Percentiles rank a stretch among this genome's conserved stretches.
Evolutionary conservation across 805 yeast species (phyloP).

Genomic region (Kockiozyma suomiensis): DNA sequence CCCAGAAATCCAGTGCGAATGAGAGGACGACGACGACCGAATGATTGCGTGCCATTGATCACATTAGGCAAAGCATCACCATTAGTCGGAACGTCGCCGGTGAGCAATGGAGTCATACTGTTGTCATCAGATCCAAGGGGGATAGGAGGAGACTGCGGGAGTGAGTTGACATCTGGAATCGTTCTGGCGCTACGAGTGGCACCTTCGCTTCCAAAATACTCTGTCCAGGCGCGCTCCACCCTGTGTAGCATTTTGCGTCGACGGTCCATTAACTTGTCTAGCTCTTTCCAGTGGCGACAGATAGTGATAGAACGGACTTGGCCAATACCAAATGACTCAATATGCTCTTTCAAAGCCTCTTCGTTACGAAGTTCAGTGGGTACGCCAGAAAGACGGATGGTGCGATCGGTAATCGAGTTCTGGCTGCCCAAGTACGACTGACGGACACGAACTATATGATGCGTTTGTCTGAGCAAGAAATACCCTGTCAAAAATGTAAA

Average conservation of each 20-base stretch:
- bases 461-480: slow-evolving; percentile 68
- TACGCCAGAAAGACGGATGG: slow-evolving; percentile 80
- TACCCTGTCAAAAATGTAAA: slow-evolving; percentile 71
- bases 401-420: slow-evolving; percentile 86
- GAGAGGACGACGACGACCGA: slow-evolving; percentile 55
- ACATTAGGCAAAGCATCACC: slow-evolving; percentile 21
- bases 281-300: slow-evolving; percentile 82
- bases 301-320: slow-evolving; percentile 74
- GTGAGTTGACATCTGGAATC: slow-evolving; percentile 20
- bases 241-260: slow-evolving; percentile 56
- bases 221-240: slow-evolving; percentile 74
- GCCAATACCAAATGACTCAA: slow-evolving; percentile 78
- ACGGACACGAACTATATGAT: slow-evolving; percentile 71
- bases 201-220: slow-evolving; percentile 53
- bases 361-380: slow-evolving; percentile 79
- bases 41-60: slow-evolving; percentile 11
- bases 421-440: slow-evolving; percentile 82
- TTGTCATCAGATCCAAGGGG: slow-evolving; percentile 25
- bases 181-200: slow-evolving; percentile 24
- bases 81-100: background rate
- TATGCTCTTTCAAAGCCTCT: slow-evolving; percentile 67
- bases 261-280: slow-evolving; percentile 65
- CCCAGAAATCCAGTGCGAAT: slow-evolving; percentile 65
- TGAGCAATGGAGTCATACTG: slow-evolving; percentile 14
- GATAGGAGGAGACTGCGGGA: slow-evolving; percentile 32